Percentiles rank a stretch among this genome's conserved stretches.
Evolutionary conservation across 2,329 filamentous ascomycete genomes (phyloP).

Genomic region (Colletotrichum caudatum): DNA sequence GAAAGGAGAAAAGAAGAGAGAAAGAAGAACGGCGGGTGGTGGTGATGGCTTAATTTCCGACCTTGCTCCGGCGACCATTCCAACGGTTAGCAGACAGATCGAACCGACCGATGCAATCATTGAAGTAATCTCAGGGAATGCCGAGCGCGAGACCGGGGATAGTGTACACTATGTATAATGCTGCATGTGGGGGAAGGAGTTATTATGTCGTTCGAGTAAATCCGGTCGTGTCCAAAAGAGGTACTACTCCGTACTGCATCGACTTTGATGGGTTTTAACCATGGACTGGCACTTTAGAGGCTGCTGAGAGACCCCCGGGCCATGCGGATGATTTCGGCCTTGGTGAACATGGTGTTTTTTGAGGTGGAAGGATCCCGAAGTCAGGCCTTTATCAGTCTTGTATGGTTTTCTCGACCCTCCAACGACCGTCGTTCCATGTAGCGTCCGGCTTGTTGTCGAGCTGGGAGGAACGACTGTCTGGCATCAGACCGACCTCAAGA

Average conservation of each 20-base stretch:
- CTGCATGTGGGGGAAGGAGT: conserved; percentile 19
- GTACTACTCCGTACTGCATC: background rate
- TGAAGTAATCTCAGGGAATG: background rate
- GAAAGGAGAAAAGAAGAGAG: conserved; percentile 48
- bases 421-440: no score
- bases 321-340: background rate
- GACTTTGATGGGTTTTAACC: background rate
- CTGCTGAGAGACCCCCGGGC: background rate
- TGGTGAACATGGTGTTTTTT: background rate
- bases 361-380: background rate
- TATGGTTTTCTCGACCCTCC: no score
- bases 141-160: background rate
- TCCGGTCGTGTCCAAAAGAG: background rate
- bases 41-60: conserved; percentile 29
- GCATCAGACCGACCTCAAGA: background rate
- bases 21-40: conserved; percentile 44
- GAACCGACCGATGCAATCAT: background rate
- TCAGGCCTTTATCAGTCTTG: rapidly evolving
- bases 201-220: conserved; percentile 26
- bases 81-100: background rate
- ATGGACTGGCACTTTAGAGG: background rate
- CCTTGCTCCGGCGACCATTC: background rate
- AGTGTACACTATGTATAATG: conserved; percentile 34
- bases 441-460: background rate
- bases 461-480: no score